Evolutionary conservation across 1,139 yeast genomes (phyloP), one percentile per base, ranked within the genome.

Genomic region (Diutina neorugosa): DNA sequence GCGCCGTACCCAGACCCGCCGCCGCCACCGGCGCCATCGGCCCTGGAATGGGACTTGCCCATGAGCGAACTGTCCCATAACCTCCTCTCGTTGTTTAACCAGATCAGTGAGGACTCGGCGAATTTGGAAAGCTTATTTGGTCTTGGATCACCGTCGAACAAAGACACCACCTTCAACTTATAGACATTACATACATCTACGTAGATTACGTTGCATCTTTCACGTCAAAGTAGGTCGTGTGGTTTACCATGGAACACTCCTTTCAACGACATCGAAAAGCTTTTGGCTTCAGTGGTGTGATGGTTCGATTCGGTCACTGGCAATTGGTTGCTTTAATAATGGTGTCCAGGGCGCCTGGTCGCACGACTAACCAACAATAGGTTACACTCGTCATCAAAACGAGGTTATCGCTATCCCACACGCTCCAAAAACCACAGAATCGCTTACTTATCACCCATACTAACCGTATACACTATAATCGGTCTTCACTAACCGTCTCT

Each of bases 31-130:
- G 43, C 9, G 20, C 12, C 46, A 19, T 43, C 46, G 23, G 20
- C 23, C 5, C 23, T 19, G 25, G 50, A 46, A 6, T 46, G 50
- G 50, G 50, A 46, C n/a, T n/a, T 46, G 6, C 50, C 50, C 8
- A 52, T 48, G 31, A 47, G 49, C 27, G 54, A 53, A 16, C 57
- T 59, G 51, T 57, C 60, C 25, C 62, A 57, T 46, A 62, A 61
- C 55, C 54, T 62, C 58, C 54, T 65, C 58, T 67, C 66, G 54
- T 58, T 68, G 52, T 69, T 69, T 57, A 65, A 64, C 44, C 69
- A 61, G 53, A 64, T 66, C 52, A 64, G 62, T 53, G 70, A 66
- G 53, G 70, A 65, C 51, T 60, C 63, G 21, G 58, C 62, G 2
- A 44, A 21, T n/a, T 25, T 44, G 27, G 48, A 44, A 19, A 20